A percentile compares a stretch with the other conserved stretches of the same genome.
Evolutionary conservation across 805 yeast genomes (phyloP).

Genomic region (Kregervanrija fluxuum): DNA sequence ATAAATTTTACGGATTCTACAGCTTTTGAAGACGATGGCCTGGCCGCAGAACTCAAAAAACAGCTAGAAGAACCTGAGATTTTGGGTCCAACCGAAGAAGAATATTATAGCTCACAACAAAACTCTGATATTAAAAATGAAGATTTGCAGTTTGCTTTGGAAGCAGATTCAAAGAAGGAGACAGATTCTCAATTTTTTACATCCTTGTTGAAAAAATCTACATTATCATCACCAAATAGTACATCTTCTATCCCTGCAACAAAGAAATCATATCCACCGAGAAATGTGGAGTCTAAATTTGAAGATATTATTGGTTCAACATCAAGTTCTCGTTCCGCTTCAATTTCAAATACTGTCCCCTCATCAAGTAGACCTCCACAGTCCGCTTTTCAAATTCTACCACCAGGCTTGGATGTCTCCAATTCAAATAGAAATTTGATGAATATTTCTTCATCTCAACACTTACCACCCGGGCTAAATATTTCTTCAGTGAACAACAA

Average conservation of each 20-base stretch:
- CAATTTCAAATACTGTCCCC: too few species aligned
- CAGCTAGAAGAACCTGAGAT: conserved; percentile 8
- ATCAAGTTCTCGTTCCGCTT: background rate
- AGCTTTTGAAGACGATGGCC: background rate
- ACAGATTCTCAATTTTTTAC: conserved; percentile 19
- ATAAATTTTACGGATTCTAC: background rate
- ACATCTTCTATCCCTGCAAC: background rate
- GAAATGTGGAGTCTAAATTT: conserved; percentile 8
- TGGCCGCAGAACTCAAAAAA: conserved; percentile 3
- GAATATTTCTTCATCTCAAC: background rate
- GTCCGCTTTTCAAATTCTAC: too few species aligned
- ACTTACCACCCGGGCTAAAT: conserved; percentile 4
- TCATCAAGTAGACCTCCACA: too few species aligned
- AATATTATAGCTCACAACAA: conserved; percentile 2
- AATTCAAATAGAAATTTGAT: too few species aligned
- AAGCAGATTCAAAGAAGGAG: conserved; percentile 13
- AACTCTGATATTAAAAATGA: conserved; percentile 1
- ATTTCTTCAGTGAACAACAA: background rate
- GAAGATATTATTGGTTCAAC: background rate
- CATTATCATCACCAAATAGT: too few species aligned
- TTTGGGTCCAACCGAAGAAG: conserved; percentile 11
- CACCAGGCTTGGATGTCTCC: too few species aligned
- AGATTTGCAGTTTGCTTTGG: conserved; percentile 16
- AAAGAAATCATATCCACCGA: background rate
- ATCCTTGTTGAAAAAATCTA: conserved; percentile 8